Percentiles rank a stretch among this genome's conserved stretches.
phyloP scores from a whole-genome alignment of 768 basidiomycete genomes.

The Podaxis rugospora region DNA sequence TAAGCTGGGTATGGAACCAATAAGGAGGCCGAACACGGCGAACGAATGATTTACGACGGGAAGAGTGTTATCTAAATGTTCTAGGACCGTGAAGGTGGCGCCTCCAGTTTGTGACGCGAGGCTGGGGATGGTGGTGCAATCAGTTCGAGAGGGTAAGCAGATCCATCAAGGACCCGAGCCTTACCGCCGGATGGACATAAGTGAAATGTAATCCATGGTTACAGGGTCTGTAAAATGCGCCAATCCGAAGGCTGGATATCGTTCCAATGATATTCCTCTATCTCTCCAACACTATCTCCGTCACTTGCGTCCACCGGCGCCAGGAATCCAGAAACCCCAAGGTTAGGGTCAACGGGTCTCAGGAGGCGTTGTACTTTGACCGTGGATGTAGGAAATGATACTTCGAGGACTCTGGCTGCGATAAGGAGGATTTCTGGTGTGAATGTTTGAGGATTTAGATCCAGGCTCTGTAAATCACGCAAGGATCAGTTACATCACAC shows the following conservation, averaged over 20 bases:
- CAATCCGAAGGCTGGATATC: constrained; percentile 14
- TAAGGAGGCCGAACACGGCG: too few relatives aligned
- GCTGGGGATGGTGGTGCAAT: too few relatives aligned
- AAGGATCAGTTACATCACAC: background rate
- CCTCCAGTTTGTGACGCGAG: too few relatives aligned
- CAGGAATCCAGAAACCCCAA: background rate
- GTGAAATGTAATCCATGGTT: background rate
- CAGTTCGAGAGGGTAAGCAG: background rate
- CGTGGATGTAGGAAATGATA: constrained; percentile 6
- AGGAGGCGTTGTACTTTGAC: constrained; percentile 16
- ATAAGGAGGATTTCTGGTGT: constrained; percentile 55
- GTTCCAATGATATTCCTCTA: constrained; percentile 19
- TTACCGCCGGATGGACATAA: background rate
- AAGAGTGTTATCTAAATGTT: too few relatives aligned
- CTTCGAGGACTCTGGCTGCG: constrained; percentile 34
- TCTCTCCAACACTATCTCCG: constrained; percentile 17
- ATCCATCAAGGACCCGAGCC: background rate
- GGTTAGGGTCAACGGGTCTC: constrained; percentile 11
- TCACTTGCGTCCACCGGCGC: constrained; percentile 20
- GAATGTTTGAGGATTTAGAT: constrained; percentile 52
- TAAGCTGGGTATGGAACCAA: too few relatives aligned
- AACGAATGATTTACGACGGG: too few relatives aligned
- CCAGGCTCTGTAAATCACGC: constrained; percentile 40
- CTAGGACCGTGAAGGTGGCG: too few relatives aligned
- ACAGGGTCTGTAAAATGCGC: background rate